Percentiles rank a stretch among this genome's conserved stretches.
phyloP scores from a whole-genome alignment of 495 filamentous ascomycete species.

The Penicillium cinerascens region DNA sequence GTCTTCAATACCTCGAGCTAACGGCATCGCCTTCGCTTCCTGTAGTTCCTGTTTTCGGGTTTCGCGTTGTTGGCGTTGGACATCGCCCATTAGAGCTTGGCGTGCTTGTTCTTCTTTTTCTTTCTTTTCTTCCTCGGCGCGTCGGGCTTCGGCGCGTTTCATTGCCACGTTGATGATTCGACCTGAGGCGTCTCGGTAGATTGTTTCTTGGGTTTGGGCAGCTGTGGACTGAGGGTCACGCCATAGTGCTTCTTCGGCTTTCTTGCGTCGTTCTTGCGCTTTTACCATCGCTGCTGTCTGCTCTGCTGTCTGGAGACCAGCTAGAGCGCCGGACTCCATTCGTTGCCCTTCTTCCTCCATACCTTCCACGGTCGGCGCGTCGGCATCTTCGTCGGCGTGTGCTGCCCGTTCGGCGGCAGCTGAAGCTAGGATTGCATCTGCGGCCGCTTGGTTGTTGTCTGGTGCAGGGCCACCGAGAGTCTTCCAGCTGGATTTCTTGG shows the following conservation, averaged over 20 bases:
- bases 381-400: slow-evolving; percentile 44
- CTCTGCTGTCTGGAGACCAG: slow-evolving; percentile 78
- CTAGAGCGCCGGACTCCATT: slow-evolving; percentile 83
- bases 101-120: slow-evolving; percentile 56
- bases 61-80: slow-evolving; percentile 62
- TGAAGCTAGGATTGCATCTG: slow-evolving; percentile 78
- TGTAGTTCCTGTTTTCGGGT: slow-evolving; percentile 58
- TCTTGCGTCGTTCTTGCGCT: slow-evolving; percentile 57
- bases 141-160: slow-evolving; percentile 79
- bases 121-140: slow-evolving; percentile 67
- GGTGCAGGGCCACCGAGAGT: slow-evolving; percentile 50
- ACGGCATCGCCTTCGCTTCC: slow-evolving; percentile 73
- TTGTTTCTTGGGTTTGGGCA: slow-evolving; percentile 63
- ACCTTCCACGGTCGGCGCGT: slow-evolving; percentile 35
- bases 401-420: slow-evolving; percentile 61
- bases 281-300: slow-evolving; percentile 74
- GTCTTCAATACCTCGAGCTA: slow-evolving; percentile 81
- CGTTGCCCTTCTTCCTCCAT: slow-evolving; percentile 28
- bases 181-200: slow-evolving; percentile 91
- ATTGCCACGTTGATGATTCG: slow-evolving; percentile 87
- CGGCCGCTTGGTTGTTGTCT: slow-evolving; percentile 56
- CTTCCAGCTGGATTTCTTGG: slow-evolving; percentile 78
- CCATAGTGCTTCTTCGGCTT: slow-evolving; percentile 39
- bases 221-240: slow-evolving; percentile 36
- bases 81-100: slow-evolving; percentile 74